Evolutionary conservation across 192 early-diverging fungal genomes (phyloP).

Genomic region (Podila clonocystis): DNA sequence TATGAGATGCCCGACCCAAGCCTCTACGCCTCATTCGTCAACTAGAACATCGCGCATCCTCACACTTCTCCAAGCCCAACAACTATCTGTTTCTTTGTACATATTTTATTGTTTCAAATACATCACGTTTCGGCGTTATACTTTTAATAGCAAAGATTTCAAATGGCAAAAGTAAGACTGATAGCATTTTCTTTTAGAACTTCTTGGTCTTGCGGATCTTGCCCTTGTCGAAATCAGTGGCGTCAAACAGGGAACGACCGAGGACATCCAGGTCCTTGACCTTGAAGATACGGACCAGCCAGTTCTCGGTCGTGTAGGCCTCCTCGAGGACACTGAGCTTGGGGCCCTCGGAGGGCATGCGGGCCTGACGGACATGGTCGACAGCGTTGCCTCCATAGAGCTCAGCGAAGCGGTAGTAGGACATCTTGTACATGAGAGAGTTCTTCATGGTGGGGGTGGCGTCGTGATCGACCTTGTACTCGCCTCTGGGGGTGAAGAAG

Average conservation of each 20-base stretch:
- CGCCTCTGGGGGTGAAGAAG: constrained; percentile 90
- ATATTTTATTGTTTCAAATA: too few relatives aligned
- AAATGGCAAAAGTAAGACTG: not conserved
- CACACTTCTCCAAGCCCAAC: too few relatives aligned
- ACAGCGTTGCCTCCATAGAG: constrained; percentile 79
- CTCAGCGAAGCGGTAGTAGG: constrained; percentile 95
- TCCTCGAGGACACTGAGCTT: constrained; percentile 91
- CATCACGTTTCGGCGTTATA: too few relatives aligned
- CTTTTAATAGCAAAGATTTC: too few relatives aligned
- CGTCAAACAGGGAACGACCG: constrained; percentile 79
- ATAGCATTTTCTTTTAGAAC: not conserved
- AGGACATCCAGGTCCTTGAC: constrained; percentile 97
- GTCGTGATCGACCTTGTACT: constrained; percentile 92
- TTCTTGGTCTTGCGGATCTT: constrained; percentile 30
- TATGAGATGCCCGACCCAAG: not conserved
- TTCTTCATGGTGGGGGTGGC: constrained; percentile 92
- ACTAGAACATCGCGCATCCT: too few relatives aligned
- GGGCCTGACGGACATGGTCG: constrained; percentile 88
- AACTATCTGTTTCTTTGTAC: too few relatives aligned
- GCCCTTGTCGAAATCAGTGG: constrained; percentile 65
- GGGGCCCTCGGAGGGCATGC: constrained; percentile 80
- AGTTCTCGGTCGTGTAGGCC: constrained; percentile 93
- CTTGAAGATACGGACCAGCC: constrained; percentile 98
- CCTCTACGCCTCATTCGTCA: not conserved
- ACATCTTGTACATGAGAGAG: constrained; percentile 97